phyloP scores from a whole-genome alignment of 2,329 filamentous ascomycete genomes.

The Botrytis fabae region DNA sequence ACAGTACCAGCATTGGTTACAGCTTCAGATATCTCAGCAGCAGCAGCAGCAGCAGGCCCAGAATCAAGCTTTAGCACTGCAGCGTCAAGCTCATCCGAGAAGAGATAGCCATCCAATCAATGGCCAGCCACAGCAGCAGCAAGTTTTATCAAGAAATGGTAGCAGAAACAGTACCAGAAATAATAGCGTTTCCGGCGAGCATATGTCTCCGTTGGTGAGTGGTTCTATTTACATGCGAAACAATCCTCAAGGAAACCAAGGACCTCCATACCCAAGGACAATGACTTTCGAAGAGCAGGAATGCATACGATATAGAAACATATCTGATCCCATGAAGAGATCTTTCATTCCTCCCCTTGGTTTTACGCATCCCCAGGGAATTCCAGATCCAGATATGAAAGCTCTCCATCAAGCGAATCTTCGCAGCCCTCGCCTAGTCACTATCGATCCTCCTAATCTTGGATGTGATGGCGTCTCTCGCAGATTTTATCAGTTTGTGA shows the following conservation, averaged over 20 bases:
- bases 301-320: slow-evolving; percentile 41
- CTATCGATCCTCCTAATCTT: slow-evolving; percentile 28
- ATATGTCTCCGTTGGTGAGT: not conserved
- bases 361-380: slow-evolving; percentile 42
- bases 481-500: slow-evolving; percentile 57
- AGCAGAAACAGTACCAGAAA: slow-evolving; percentile 20
- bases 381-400: slow-evolving; percentile 48
- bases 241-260: not conserved
- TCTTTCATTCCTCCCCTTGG: slow-evolving; percentile 43
- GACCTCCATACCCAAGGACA: not conserved
- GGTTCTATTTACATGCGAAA: not conserved
- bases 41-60: slow-evolving; percentile 28
- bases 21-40: slow-evolving; percentile 18
- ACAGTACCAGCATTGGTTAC: slow-evolving; percentile 23
- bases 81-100: slow-evolving; percentile 28
- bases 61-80: slow-evolving; percentile 26
- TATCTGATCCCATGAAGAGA: slow-evolving; percentile 28
- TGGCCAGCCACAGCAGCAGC: slow-evolving; percentile 15
- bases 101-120: slow-evolving; percentile 25
- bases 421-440: slow-evolving; percentile 50
- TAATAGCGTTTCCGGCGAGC: slow-evolving; percentile 17
- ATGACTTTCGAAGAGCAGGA: slow-evolving; percentile 8
- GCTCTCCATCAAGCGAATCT: slow-evolving; percentile 61
- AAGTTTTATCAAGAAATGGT: slow-evolving; percentile 13
- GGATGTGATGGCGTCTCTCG: slow-evolving; percentile 33